Evolutionary conservation across 306 rosid genomes (phyloP).

Genomic region (Cucurbita argyrosperma): DNA sequence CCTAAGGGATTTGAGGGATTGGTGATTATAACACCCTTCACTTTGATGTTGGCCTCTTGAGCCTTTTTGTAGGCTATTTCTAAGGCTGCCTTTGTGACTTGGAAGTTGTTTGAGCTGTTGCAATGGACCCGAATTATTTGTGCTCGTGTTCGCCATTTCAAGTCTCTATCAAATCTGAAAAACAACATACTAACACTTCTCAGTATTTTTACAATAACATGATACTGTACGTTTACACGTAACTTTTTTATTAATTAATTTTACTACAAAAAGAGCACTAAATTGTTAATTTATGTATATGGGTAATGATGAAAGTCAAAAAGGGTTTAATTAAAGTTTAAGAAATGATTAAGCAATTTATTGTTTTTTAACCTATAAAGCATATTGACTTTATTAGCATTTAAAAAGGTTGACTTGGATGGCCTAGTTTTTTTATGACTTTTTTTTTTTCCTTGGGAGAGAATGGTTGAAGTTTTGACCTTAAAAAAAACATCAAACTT

Average conservation of each 20-base stretch:
- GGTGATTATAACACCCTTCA: constrained; percentile 65
- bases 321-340: not conserved
- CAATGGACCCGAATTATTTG: constrained; percentile 53
- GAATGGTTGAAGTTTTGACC: not conserved
- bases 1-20: constrained; percentile 93
- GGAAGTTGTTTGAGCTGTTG: constrained; percentile 61
- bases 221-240: not conserved
- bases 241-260: not conserved
- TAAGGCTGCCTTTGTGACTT: constrained; percentile 44
- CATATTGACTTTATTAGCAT: not conserved
- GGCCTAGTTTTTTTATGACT: not conserved
- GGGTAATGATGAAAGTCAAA: not conserved
- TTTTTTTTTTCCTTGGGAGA: not conserved
- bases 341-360: not conserved
- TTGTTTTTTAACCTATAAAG: not conserved
- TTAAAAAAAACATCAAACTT: not conserved
- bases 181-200: too few species aligned
- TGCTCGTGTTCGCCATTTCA: constrained; percentile 65
- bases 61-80: constrained; percentile 59
- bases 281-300: not conserved
- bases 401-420: not conserved
- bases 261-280: not conserved
- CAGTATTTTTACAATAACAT: not conserved
- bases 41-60: constrained; percentile 31
- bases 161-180: constrained; percentile 57